Percentiles rank a stretch among this genome's conserved stretches.
Evolutionary conservation across 2,329 filamentous ascomycete genomes (phyloP).

Genomic region (Trichoderma polysporum): DNA sequence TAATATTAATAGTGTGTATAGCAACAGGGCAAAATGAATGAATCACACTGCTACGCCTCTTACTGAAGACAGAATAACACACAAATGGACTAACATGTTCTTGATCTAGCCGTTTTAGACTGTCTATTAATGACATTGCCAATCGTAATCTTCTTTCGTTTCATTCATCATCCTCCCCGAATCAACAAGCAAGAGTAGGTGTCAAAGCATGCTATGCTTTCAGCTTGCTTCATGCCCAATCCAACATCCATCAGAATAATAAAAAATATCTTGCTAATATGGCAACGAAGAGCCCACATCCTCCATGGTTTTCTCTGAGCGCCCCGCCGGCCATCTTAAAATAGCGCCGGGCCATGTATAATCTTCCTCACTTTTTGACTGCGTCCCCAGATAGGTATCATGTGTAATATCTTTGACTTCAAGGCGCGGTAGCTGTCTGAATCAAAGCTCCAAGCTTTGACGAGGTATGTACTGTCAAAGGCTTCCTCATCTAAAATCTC

Average conservation of each 20-base stretch:
- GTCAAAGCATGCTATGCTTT: constrained; percentile 6
- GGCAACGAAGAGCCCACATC: not conserved
- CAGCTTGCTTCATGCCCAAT: constrained; percentile 1
- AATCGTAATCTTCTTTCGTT: constrained; percentile 24
- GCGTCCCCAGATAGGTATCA: constrained; percentile 16
- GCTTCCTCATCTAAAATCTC: not conserved
- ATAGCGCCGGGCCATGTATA: constrained; percentile 4
- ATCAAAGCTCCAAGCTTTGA: constrained; percentile 7
- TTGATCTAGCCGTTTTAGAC: constrained; percentile 23
- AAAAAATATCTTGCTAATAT: not conserved
- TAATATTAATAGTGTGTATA: no score
- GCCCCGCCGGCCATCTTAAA: not conserved
- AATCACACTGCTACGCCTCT: not conserved
- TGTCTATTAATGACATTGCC: constrained; percentile 27
- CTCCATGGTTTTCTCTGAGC: not conserved
- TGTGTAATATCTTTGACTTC: constrained; percentile 14
- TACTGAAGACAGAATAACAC: not conserved
- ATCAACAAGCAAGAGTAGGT: constrained; percentile 11
- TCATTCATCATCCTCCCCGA: constrained; percentile 24
- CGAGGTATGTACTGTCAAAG: constrained; percentile 7
- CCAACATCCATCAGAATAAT: constrained; percentile 2
- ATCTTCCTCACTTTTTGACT: not conserved
- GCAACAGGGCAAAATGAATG: no score
- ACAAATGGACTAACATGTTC: constrained; percentile 2
- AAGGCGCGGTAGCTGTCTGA: constrained; percentile 21